phyloP scores from a whole-genome alignment of 2,329 filamentous ascomycete genomes.

The Aspergillus fischeri region DNA sequence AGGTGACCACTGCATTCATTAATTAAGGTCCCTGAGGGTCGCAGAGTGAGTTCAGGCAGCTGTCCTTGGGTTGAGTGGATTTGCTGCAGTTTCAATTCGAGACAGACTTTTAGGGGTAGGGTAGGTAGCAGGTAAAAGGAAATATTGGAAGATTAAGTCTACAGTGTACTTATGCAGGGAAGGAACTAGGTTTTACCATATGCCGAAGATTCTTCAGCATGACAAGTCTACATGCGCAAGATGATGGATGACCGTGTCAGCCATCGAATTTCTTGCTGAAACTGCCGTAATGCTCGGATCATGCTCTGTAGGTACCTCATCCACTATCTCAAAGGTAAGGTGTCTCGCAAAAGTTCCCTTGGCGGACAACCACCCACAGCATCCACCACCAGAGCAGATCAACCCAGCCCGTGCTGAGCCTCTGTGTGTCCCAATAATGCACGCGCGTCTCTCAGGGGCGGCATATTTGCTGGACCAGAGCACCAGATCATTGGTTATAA shows the following conservation, averaged over 20 bases:
- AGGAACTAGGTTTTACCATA: background rate
- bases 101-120: background rate
- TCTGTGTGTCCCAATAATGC: constrained; percentile 5
- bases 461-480: background rate
- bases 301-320: no score
- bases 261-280: background rate
- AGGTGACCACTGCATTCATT: background rate
- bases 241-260: background rate
- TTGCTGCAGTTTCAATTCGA: background rate
- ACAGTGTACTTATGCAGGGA: background rate
- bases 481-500: background rate
- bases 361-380: background rate
- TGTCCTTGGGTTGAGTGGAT: constrained; percentile 1
- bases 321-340: no score
- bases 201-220: background rate
- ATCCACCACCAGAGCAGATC: background rate
- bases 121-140: background rate
- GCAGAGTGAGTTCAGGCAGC: background rate
- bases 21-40: no score
- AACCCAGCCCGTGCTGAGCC: background rate
- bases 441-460: constrained; percentile 22
- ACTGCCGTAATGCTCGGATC: background rate
- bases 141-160: background rate
- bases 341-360: background rate
- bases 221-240: background rate